Base-by-base conservation (phyloP, 2,329 filamentous ascomycete species). In the Neophaeococcomyces aloes region DNA sequence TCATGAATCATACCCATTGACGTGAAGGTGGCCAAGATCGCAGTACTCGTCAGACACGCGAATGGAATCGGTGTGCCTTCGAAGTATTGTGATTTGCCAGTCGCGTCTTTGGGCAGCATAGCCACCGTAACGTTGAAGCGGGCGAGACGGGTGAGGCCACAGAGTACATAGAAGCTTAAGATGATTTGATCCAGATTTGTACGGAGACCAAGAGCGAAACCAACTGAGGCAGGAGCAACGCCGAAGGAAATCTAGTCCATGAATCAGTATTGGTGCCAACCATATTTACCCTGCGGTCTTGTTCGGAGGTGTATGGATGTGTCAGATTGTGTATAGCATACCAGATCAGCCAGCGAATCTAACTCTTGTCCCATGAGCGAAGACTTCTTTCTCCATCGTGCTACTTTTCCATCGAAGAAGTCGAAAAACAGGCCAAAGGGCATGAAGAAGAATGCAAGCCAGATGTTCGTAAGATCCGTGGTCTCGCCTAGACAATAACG, bases 361-460 rank as follows among this genome's bases (percentile, higher is more conserved):
- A 98, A 71, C 66, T 98, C 91, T 65, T 95, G 89, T 10, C 91
- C 91, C 89, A 98, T 96, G 61, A 98, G 72, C 57, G 85, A 93
- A 58, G 86, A 91, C 80, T 95, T 98, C 68, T 86, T 83, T 62
- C 91, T 79, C 91, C 91, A 96, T 53, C 91, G 75, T 51, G 91
- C 91, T 44, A 98, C 88, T 61, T 88, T 91, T 60, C 91, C 91
- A 64, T 98, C 91, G 74, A 96, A 86, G 61, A 94, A 93, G 65
- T 98, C 91, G 64, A 96, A 96, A 70, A 96, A 95, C 10, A 96
- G 71, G 4, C 87, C 88, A 47, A 95, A 85, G 0, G 89, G 89
- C 65, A 96, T 83, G 64, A 95, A 86, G 3, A 71, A 77, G 38
- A 98, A 77, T 2, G 91, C 88, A 27, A 81, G 68, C 76, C 85